Evolutionary conservation across 176 grass and related monocot genomes (phyloP).

Genomic region (Lolium rigidum): DNA sequence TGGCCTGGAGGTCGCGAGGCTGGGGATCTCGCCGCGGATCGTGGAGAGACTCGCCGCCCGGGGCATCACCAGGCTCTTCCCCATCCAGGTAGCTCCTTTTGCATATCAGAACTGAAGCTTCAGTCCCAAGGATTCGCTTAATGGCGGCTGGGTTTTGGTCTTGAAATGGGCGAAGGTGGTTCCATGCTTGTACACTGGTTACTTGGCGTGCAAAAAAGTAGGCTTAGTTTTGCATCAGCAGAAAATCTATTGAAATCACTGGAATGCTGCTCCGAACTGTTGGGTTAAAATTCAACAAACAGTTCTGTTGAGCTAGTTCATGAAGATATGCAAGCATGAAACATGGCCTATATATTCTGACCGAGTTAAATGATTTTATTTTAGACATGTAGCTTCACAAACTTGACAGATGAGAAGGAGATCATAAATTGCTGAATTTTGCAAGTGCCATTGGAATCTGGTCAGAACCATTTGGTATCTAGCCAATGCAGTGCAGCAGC

Average conservation of each 20-base stretch:
- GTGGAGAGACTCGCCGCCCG: constrained; percentile 65
- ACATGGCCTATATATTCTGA: background rate
- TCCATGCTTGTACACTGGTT: background rate
- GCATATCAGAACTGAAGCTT: no score
- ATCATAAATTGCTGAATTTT: background rate
- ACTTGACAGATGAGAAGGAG: background rate
- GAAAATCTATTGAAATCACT: background rate
- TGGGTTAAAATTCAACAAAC: background rate
- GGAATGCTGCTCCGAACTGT: background rate
- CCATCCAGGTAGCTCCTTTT: constrained; percentile 72
- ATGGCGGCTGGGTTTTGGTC: background rate
- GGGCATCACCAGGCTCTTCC: constrained; percentile 90
- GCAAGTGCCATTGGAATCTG: background rate
- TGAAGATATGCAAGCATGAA: background rate
- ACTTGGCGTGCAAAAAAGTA: no score
- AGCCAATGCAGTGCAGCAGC: background rate
- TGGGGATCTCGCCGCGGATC: constrained; percentile 83
- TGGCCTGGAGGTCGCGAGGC: constrained; percentile 71
- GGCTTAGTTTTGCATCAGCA: background rate
- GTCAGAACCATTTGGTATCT: constrained; percentile 8
- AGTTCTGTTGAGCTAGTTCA: background rate
- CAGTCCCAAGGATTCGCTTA: background rate
- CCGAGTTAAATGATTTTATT: background rate
- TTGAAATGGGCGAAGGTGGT: background rate
- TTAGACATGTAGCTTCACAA: background rate